Conservation (phyloP, 176 grass and related monocot genomes). For the Zea luxurians region DNA sequence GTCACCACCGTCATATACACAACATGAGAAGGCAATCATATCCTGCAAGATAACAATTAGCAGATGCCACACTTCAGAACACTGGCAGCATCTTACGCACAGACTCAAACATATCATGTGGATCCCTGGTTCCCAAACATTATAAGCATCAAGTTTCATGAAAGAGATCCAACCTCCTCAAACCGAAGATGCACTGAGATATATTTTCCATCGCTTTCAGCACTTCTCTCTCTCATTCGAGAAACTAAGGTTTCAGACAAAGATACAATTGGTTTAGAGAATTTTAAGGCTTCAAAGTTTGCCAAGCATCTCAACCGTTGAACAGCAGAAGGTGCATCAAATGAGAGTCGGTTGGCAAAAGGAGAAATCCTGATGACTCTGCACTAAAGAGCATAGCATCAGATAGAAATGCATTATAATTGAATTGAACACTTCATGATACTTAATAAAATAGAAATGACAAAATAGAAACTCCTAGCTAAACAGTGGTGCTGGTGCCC, state of each 20-base stretch:
- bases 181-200: constrained; percentile 96
- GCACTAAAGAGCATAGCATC: constrained; percentile 39
- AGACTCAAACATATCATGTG: background rate
- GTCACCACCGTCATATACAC: constrained; percentile 89
- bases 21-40: constrained; percentile 99
- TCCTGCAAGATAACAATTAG: constrained; percentile 60
- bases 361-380: constrained; percentile 97
- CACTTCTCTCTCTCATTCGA: constrained; percentile 83
- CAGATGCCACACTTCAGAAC: background rate
- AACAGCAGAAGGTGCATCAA: constrained; percentile 81
- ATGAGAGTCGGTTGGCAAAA: constrained; percentile 95
- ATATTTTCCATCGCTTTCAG: constrained; percentile 74
- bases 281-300: constrained; percentile 92
- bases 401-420: constrained; percentile 15
- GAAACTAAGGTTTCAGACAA: constrained; percentile 81
- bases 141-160: constrained; percentile 8
- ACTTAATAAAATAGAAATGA: background rate
- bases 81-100: constrained; percentile 9
- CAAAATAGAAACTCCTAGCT: background rate
- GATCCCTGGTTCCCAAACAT: constrained; percentile 3
- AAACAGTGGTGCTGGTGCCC: background rate
- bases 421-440: constrained; percentile 3
- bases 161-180: constrained; percentile 73
- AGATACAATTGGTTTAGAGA: constrained; percentile 74
- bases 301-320: constrained; percentile 91